Percentiles rank a stretch among this genome's conserved stretches.
Conservation (phyloP, 2,329 filamentous ascomycete species). For the Ophiostoma ulmi region DNA sequence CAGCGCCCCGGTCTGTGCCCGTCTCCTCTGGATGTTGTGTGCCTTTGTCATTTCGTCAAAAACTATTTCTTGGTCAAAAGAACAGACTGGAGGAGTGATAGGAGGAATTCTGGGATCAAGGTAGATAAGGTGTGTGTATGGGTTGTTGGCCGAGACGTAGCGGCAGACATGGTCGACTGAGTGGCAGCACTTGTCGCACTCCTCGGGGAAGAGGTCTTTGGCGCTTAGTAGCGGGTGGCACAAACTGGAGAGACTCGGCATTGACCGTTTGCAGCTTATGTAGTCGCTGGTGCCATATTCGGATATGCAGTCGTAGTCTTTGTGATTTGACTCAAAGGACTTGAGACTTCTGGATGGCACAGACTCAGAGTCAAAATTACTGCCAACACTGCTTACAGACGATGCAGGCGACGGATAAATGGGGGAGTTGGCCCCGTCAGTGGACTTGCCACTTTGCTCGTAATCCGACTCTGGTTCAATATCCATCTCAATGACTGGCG, state of each 20-base stretch:
- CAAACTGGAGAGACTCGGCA: not conserved
- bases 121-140: not conserved
- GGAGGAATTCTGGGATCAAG: not conserved
- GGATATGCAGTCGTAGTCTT: not conserved
- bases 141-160: not conserved
- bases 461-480: not conserved
- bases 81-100: not conserved
- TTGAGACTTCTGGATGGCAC: not conserved
- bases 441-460: not conserved
- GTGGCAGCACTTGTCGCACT: not conserved
- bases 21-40: not conserved
- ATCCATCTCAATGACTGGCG: not conserved
- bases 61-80: not conserved
- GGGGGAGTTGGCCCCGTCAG: not conserved
- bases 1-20: not conserved
- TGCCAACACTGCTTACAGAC: not conserved
- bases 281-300: not conserved
- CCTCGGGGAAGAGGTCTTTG: not conserved
- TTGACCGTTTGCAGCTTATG: not conserved
- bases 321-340: not conserved
- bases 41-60: not conserved
- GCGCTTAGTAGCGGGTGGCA: not conserved
- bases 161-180: not conserved
- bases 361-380: not conserved
- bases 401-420: not conserved